Percentiles rank a stretch among this genome's conserved stretches.
Evolutionary conservation across 208 protist genomes (phyloP).

Genomic region (Trypanosoma mega): DNA sequence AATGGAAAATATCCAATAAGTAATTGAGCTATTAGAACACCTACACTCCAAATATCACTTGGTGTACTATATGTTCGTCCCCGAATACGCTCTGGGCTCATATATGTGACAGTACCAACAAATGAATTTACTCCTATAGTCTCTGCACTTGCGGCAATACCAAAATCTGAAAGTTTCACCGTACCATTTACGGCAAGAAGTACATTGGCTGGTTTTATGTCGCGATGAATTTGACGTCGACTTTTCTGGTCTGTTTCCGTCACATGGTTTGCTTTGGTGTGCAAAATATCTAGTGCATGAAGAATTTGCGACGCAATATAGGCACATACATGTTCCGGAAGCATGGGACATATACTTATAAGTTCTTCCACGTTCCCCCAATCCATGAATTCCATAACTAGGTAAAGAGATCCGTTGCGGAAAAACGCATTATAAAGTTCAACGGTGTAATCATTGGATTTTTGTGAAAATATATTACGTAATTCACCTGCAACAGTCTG

Average conservation of each 20-base stretch:
- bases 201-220: conserved; percentile 89
- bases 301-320: conserved; percentile 82
- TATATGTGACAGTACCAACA: conserved; percentile 85
- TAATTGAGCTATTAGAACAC: conserved; percentile 71
- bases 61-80: conserved; percentile 74
- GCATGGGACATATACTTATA: conserved; percentile 32
- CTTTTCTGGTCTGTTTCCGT: conserved; percentile 71
- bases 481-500: conserved; percentile 80
- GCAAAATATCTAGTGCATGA: conserved; percentile 77
- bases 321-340: conserved; percentile 57
- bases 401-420: conserved; percentile 52
- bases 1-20: conserved; percentile 78
- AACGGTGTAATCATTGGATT: conserved; percentile 72
- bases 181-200: conserved; percentile 71
- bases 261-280: conserved; percentile 84
- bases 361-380: conserved; percentile 87
- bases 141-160: conserved; percentile 79
- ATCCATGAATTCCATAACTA: conserved; percentile 92
- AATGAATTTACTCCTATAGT: conserved; percentile 86
- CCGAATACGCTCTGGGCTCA: conserved; percentile 86
- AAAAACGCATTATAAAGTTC: conserved; percentile 87
- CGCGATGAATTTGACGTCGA: conserved; percentile 82
- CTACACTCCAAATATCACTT: conserved; percentile 89
- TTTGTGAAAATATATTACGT: conserved; percentile 77
- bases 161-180: conserved; percentile 87